Percentiles rank a stretch among this genome's conserved stretches.
Evolutionary conservation across 371 early-diverging fungal species (phyloP).

Genomic region (Lichtheimia corymbifera): DNA sequence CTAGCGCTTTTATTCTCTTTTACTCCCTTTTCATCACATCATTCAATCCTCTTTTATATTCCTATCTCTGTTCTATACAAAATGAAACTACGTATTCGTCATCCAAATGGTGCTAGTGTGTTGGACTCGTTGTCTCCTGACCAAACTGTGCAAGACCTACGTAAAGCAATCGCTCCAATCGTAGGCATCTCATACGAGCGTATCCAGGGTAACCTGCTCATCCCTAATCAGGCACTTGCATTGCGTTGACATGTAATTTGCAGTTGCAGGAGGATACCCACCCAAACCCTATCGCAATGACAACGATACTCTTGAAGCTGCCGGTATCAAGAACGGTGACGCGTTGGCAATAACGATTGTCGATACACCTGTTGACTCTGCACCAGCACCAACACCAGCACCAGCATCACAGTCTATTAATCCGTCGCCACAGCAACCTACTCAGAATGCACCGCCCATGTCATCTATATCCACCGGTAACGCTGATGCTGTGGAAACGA

Average conservation of each 20-base stretch:
- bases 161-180: constrained; percentile 10
- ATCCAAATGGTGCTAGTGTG: constrained; percentile 20
- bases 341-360: constrained; percentile 28
- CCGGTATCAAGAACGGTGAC: constrained; percentile 40
- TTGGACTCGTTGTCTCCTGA: constrained; percentile 12
- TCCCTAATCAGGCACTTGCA: neutral
- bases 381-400: constrained; percentile 3
- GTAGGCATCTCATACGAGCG: constrained; percentile 3
- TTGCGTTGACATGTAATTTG: constrained; percentile 9
- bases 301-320: constrained; percentile 10
- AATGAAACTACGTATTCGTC: constrained; percentile 30
- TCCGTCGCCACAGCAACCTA: constrained; percentile 4
- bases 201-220: constrained; percentile 15
- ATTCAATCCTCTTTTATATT: neutral
- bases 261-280: constrained; percentile 50
- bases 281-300: constrained; percentile 31
- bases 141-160: constrained; percentile 11
- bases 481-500: constrained; percentile 11
- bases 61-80: neutral
- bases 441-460: neutral
- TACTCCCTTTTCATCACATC: constrained; percentile 3
- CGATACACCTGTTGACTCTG: constrained; percentile 1
- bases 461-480: neutral
- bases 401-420: neutral
- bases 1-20: constrained; percentile 2